Evolutionary conservation across 371 early-diverging fungal genomes (phyloP).

Genomic region (Haplosporangium sp.): DNA sequence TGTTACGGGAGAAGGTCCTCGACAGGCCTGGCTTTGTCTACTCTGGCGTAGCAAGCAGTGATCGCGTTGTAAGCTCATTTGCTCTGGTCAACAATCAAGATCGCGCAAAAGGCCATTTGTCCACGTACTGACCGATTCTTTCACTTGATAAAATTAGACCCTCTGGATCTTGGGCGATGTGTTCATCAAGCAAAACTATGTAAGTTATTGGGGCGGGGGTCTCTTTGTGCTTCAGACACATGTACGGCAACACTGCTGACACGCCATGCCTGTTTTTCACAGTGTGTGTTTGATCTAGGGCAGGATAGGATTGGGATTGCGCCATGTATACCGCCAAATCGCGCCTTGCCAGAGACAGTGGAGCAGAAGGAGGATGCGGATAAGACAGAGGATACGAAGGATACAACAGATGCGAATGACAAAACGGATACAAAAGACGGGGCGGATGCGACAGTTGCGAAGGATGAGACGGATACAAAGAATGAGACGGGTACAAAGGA

Average conservation of each 20-base stretch:
- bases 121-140: too few relatives aligned
- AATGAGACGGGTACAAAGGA: constrained; percentile 8
- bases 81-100: too few relatives aligned
- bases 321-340: constrained; percentile 33
- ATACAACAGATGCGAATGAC: not conserved
- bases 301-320: constrained; percentile 44
- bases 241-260: too few relatives aligned
- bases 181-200: constrained; percentile 63
- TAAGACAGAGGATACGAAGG: too few relatives aligned
- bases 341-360: constrained; percentile 10
- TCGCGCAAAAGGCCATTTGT: too few relatives aligned
- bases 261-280: not conserved
- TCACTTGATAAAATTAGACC: constrained; percentile 4
- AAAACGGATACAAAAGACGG: not conserved
- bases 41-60: constrained; percentile 44
- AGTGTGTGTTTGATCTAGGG: constrained; percentile 49
- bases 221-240: too few relatives aligned
- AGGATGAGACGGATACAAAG: constrained; percentile 4
- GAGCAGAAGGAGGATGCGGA: constrained; percentile 34
- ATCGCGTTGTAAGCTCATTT: constrained; percentile 26
- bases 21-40: constrained; percentile 42
- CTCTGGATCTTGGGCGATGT: constrained; percentile 55
- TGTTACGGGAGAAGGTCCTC: constrained; percentile 36
- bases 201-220: constrained; percentile 11
- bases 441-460: too few relatives aligned